Percentiles rank a stretch among this genome's conserved stretches.
phyloP scores from a whole-genome alignment of 306 rosid genomes.

The Gastrolobium bilobum region DNA sequence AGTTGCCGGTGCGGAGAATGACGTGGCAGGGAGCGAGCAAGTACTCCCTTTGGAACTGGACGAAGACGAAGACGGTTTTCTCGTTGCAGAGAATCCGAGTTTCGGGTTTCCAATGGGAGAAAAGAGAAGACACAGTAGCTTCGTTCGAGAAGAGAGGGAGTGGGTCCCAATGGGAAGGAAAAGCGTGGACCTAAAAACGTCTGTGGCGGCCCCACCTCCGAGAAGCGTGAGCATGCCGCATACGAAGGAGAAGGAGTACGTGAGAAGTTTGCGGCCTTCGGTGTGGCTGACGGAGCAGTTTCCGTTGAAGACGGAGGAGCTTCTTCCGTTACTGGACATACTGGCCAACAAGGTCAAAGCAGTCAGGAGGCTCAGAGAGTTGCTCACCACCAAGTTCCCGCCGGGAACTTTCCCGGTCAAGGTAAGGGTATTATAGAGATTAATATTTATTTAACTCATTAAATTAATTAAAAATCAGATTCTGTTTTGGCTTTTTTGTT shows the following conservation, averaged over 20 bases:
- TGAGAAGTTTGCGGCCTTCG: constrained; percentile 77
- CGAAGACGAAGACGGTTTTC: constrained; percentile 88
- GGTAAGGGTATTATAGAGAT: constrained; percentile 57
- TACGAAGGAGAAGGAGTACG: constrained; percentile 82
- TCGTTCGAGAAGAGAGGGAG: constrained; percentile 79
- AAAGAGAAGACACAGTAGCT: constrained; percentile 82
- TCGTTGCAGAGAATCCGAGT: constrained; percentile 82
- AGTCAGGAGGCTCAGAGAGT: constrained; percentile 80
- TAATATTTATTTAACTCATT: background rate
- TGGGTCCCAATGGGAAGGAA: constrained; percentile 75
- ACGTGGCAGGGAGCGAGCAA: constrained; percentile 83
- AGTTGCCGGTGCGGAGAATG: constrained; percentile 63
- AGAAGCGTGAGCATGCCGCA: constrained; percentile 54
- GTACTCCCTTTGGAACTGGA: constrained; percentile 86
- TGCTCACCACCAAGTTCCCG: constrained; percentile 91
- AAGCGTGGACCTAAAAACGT: constrained; percentile 75
- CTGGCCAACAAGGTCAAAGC: constrained; percentile 90
- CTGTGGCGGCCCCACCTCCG: constrained; percentile 53
- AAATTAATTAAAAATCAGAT: background rate
- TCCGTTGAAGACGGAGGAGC: constrained; percentile 89
- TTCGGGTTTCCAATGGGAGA: constrained; percentile 60
- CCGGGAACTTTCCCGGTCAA: constrained; percentile 89
- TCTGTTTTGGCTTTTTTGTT: constrained; percentile 13
- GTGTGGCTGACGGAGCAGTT: constrained; percentile 91
- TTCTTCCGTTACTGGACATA: constrained; percentile 83